Base-by-base conservation (phyloP, 306 rosid genomes). In the Herpetospermum pedunculosum region DNA sequence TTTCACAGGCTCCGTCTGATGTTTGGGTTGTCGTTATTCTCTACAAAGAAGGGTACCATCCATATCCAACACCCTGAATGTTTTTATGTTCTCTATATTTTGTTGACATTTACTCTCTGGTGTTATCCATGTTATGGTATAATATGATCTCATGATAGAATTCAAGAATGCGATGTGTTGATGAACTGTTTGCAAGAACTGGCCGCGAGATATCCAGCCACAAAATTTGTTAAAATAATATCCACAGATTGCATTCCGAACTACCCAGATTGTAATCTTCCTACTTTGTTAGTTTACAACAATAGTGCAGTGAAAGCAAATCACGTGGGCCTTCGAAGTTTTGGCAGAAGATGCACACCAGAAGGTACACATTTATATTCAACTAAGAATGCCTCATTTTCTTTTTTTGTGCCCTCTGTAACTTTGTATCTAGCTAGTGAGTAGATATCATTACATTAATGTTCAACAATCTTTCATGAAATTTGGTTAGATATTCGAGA, bases 21-120 rank as follows among this genome's bases (percentile, higher is more conserved):
- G 96, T 93, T 76, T 90, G 98, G 98, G 98, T 93, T 75, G 98
- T 93, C 72, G 98, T 93, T 40, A 69, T 90, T 78, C 97, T 93
- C 47, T 88, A 90, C 84, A 93, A 93, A 79, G 97, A 93, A 53
- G 97, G 97, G 97, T 91, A 88, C 75, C 54, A 54, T 59, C 54
- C 12, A 48, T 70, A 41, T 41, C 8, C 32, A n/a, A 54, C 29
- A 8, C 26, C 65, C 26, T 25, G 21, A 57, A 58, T 58, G 23
- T 14, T 32, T 32, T 47, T 58, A 8, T 35, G 23, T 75, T 50
- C 41, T 49, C 34, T 43, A 30, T 34, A 73, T 73, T 16, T 37
- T 6, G 13, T 35, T 52, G 40, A 1, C 25, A 53, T 47, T 34
- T 11, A 58, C 26, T 14, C 32, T 32, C 25, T 30, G 23, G 63